Percentiles rank a stretch among this genome's conserved stretches.
phyloP scores from a whole-genome alignment of 768 basidiomycete genomes.

The Amanita rubescens region DNA sequence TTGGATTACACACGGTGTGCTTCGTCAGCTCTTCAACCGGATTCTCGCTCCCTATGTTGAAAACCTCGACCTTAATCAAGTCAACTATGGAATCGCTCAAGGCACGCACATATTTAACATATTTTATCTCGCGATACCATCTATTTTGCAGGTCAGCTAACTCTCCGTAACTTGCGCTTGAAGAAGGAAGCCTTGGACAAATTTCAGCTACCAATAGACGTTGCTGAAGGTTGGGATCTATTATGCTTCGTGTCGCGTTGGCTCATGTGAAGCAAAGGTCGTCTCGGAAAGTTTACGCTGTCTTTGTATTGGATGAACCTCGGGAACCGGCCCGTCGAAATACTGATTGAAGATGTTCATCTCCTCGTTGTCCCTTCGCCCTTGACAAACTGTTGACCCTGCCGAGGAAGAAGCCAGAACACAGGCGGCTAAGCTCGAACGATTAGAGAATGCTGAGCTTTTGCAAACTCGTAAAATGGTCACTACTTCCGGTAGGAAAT shows the following conservation, averaged over 20 bases:
- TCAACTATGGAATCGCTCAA: slow-evolving; percentile 89
- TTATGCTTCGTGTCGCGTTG: not conserved
- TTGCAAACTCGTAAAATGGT: slow-evolving; percentile 61
- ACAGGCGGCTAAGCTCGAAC: slow-evolving; percentile 84
- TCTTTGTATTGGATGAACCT: slow-evolving; percentile 88
- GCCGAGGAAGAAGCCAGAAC: slow-evolving; percentile 80
- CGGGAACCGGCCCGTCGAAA: slow-evolving; percentile 83
- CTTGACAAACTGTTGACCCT: slow-evolving; percentile 57
- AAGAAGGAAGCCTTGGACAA: slow-evolving; percentile 94
- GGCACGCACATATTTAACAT: slow-evolving; percentile 32
- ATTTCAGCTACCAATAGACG: slow-evolving; percentile 92
- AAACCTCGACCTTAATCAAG: slow-evolving; percentile 90
- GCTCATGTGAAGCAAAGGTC: slow-evolving; percentile 37
- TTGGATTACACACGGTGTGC: not conserved
- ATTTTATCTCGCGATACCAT: slow-evolving; percentile 6
- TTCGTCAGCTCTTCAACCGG: slow-evolving; percentile 70
- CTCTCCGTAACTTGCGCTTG: slow-evolving; percentile 72
- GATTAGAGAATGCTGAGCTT: slow-evolving; percentile 82
- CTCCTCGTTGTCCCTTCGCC: slow-evolving; percentile 83
- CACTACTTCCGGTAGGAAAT: slow-evolving; percentile 34
- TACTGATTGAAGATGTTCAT: slow-evolving; percentile 90
- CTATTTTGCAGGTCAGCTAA: slow-evolving; percentile 53
- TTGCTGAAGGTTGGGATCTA: slow-evolving; percentile 67
- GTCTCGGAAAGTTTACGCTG: slow-evolving; percentile 79
- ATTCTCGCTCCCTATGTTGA: slow-evolving; percentile 94